Base-by-base conservation (phyloP, 225 moss, liverwort and hornwort genomes). In the Marchantia paleacea region DNA sequence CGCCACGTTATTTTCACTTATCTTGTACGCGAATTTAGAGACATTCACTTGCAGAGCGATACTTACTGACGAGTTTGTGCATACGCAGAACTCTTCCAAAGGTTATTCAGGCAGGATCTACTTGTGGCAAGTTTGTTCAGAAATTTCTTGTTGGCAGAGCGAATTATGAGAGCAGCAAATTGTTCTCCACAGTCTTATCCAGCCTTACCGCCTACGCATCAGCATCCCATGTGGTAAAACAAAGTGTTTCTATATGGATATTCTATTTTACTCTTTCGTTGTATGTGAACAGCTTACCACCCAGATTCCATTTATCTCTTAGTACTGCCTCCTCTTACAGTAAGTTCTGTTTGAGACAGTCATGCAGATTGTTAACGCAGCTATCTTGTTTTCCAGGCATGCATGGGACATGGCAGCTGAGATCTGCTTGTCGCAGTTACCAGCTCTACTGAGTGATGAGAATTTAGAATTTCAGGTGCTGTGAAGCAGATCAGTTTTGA, bases 381-480 rank as follows among this genome's bases (percentile, higher is more conserved):
- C 31, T 71, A 20, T 15, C 12, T 19, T 49, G 14, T 76, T 20
- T 28, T 31, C 22, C 88, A 97, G 97, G 97, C 89, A 93, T 88
- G 94, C 97, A 51, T 97, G 97, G 97, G 97, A 97, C 86, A 93
- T 97, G 97, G 97, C 97, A 73, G 97, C 95, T 14, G 97, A 97
- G 82, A 93, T 97, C 71, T 97, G 97, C 78, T 87, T 97, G 66
- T 83, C 95, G 75, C 97, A 97, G 89, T 82, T 97, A 57, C 94
- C 91, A 52, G 84, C 80, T n/a, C 80, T 97, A 78, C 84, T 93
- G 69, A 88, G 66, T 49, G 93, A 97, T 80, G 87, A 90, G 64
- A 31, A 78, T n/a, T 82, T 81, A 64, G 97, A 95, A 83, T 97
- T 97, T 79, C 88, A 97, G 89, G 97, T 97, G 83, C 25, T 39